Base-by-base conservation (phyloP, 2,329 filamentous ascomycete species). In the Didymella exigua region DNA sequence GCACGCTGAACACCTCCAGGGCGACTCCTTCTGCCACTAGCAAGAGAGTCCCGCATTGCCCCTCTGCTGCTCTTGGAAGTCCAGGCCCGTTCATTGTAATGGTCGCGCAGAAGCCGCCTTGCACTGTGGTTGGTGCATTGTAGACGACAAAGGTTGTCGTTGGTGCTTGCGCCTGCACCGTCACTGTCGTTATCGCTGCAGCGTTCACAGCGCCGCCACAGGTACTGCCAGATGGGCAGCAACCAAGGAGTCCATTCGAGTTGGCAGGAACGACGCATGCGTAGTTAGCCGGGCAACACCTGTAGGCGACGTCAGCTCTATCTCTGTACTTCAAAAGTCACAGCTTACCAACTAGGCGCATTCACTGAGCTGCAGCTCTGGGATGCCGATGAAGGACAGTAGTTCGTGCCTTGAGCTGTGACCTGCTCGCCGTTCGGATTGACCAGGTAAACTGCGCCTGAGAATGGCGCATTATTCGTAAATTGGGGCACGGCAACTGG, bases 331-430 rank as follows among this genome's bases (percentile, higher is more conserved):
- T 13, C 8, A 18, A 11, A 7, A 11, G 2, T 2, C 16, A 16
- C 5, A 37, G 54, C 75, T 59, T 61, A 80, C 79, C 76, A 81
- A 48, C 75, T 74, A 6, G 76, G 70, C 37, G 76, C 69, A 29
- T 72, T 65, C 42, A 80, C 77, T 26, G 67, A 73, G 38, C 70
- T 73, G 61, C 79, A 81, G 61, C 75, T 77, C 49, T 75, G 58
- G 2, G 71, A 71, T n/a, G 72, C 73, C 4, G 65, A 65, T 9
- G 62, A 61, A 21, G 74, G 74, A 53, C 74, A 76, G 47, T 62
- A 60, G 44, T 73, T 72, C 16, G 64, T 49, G n/a, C 58, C 59
- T 54, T 70, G 62, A 56, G 78, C 68, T 19, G 65, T 70, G 21
- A 76, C 65, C 14, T 70, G 61, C 44, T 69, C 61, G 23, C 72